Evolutionary conservation across 2,329 filamentous ascomycete species (phyloP), one percentile per base, ranked within the genome.

Genomic region (Rhinocladiella similis): DNA sequence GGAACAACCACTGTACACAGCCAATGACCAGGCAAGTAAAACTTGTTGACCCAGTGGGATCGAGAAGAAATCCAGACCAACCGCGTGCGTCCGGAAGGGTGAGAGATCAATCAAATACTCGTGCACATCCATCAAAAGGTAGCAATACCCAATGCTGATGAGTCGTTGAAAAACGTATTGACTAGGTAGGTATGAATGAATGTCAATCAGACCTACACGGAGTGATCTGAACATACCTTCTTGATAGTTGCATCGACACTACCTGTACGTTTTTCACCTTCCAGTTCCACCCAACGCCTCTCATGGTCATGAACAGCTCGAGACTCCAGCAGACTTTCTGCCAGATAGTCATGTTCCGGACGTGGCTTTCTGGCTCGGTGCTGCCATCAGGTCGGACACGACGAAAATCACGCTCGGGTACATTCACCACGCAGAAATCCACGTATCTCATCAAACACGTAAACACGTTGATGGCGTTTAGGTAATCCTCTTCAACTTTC

Each of bases 271-370:
- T 60, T 39, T 62, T 60, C 20, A 77, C 76, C 5, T 82, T 74
- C 76, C 82, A 84, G 63, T 78, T 82, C 83, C 83, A 86, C 58
- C 81, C 80, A 36, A 81, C 75, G 6, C 83, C 83, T 42, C 83
- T 75, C 64, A 85, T 81, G 63, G 79, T 84, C 66, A 74, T 75
- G 59, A 83, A 75, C 29, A 84, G 67, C 53, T 84, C 82, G 6
- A 77, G 61, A 5, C 79, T 73, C 83, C 83, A 86, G 53, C 83
- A 76, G 16, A 85, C 50, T 29, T 62, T 62, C 41, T 57, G 53
- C 59, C 59, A 55, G n/a, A 54, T 3, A 3, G 47, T 50, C 59
- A 60, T 60, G 14, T 46, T 49, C 22, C 54, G 10, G 25, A 62
- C 54, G 20, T 59, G 48, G 14, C 53, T 25, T 4, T 33, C 33